These are phyloP conservation scores for Erigeron philadelphicus DNA, from an alignment of 140 eudicot species.

Conservation along the genomic window DNA sequence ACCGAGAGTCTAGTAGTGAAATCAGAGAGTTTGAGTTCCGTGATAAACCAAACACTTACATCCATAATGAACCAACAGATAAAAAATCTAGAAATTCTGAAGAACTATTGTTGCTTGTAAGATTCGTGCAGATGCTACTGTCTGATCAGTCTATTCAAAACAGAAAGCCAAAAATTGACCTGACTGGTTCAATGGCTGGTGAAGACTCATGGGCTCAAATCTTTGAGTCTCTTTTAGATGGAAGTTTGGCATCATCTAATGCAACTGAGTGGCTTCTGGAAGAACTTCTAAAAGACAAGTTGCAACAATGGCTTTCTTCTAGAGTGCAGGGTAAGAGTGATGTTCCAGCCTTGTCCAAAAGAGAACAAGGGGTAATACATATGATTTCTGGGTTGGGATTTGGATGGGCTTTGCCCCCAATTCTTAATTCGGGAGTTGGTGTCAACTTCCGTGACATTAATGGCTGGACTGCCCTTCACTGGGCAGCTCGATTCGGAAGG, in stretches of 20 bases:
- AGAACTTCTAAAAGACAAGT: conserved; percentile 80
- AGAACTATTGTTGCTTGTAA: conserved; percentile 64
- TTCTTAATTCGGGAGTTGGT: conserved; percentile 67
- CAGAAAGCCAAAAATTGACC: conserved; percentile 17
- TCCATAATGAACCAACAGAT: conserved; percentile 27
- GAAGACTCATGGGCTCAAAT: conserved; percentile 77
- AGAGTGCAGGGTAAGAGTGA: conserved; percentile 25
- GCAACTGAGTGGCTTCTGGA: conserved; percentile 67
- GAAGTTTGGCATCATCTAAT: conserved; percentile 41
- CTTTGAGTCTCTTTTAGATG: conserved; percentile 58
- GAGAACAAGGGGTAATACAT: conserved; percentile 95
- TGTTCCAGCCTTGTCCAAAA: conserved; percentile 51
- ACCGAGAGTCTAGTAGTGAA: conserved; percentile 82
- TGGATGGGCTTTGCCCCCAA: conserved; percentile 85
- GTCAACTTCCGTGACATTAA: conserved; percentile 83
- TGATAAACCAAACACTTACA: conserved; percentile 31
- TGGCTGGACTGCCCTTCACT: conserved; percentile 98
- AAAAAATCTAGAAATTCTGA: conserved; percentile 47
- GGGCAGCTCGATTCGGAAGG: conserved; percentile 99
- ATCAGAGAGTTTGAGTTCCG: conserved; percentile 82
- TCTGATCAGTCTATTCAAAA: conserved; percentile 34
- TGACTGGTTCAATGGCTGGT: conserved; percentile 33
- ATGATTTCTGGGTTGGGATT: conserved; percentile 93
- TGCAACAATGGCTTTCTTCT: conserved; percentile 68
- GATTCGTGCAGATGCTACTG: conserved; percentile 64